phyloP scores from a whole-genome alignment of 495 filamentous ascomycete species.

The Penicillium paradoxum region DNA sequence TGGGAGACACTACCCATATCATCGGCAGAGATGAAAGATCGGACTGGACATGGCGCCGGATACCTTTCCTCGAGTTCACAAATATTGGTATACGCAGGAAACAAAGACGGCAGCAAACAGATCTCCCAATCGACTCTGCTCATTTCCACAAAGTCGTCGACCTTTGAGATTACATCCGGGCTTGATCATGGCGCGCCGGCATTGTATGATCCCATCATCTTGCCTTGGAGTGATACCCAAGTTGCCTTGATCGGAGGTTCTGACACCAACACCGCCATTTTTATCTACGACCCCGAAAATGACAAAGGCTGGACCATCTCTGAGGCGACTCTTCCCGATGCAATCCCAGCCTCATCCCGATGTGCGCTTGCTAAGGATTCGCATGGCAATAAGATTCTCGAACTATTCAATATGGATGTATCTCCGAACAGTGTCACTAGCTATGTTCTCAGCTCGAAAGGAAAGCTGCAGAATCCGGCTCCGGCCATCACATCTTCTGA shows the following conservation, averaged over 20 bases:
- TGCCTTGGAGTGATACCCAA: slow-evolving; percentile 68
- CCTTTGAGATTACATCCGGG: slow-evolving; percentile 53
- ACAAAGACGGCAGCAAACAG: slow-evolving; percentile 46
- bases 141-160: slow-evolving; percentile 52
- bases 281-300: slow-evolving; percentile 47
- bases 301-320: slow-evolving; percentile 60
- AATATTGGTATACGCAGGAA: slow-evolving; percentile 80
- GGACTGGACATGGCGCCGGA: slow-evolving; percentile 66
- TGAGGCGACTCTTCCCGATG: slow-evolving; percentile 52
- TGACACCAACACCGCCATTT: slow-evolving; percentile 59
- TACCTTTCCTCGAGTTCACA: slow-evolving; percentile 66
- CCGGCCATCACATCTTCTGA: slow-evolving; percentile 32
- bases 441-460: slow-evolving; percentile 50
- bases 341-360: slow-evolving; percentile 54
- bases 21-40: slow-evolving; percentile 56
- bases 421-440: slow-evolving; percentile 75
- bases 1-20: slow-evolving; percentile 66
- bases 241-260: slow-evolving; percentile 76
- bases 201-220: slow-evolving; percentile 60
- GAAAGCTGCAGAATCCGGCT: slow-evolving; percentile 31
- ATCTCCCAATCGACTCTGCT: slow-evolving; percentile 72
- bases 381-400: slow-evolving; percentile 78
- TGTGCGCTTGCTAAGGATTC: slow-evolving; percentile 60
- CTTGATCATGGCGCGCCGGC: slow-evolving; percentile 53
- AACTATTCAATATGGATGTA: slow-evolving; percentile 70